Base-by-base conservation (phyloP, 1,139 yeast species). In the Tardiomyces blankii region DNA sequence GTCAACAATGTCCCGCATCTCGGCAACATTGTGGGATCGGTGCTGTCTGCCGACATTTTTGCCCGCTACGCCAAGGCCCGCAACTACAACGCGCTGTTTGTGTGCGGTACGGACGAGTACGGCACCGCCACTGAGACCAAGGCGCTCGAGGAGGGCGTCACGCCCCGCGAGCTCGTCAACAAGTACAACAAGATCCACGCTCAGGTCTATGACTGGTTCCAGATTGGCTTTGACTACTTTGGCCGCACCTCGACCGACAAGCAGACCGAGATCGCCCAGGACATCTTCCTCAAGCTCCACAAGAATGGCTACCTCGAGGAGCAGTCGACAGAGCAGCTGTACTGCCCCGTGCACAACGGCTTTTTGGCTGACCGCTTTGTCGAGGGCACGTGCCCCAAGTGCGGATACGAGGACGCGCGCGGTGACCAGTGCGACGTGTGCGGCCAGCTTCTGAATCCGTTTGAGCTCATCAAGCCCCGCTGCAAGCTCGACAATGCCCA, bases 101-200 rank as follows among this genome's bases (percentile, higher is more conserved):
- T 91, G 49, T 88, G 98, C 68, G 99, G 99, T 68, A 93, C 98
- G 38, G 99, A 91, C 64, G 99, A 91, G 68, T 93, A 91, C 64
- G 99, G 99, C 63, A 91, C 99, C 51, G 99, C 99, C 44, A 91
- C 98, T 23, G 99, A 91, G 67, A 93, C 98, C 35, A 91, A 91
- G 68, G 98, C 98, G 11, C 71, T 91, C 48, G 98, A 91, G 66
- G 97, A 91, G 61, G 81, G 83, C 41, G 82, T 86, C 50, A 75
- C 94, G 4, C 98, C 99, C 43, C 72, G 78, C 57, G 81, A 87
- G 60, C 73, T 91, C 57, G 91, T 97, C 72, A 87, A 84, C 65
- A 91, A 91, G 65, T 91, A 86, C 67, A 83, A 87, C 66, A 74
- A 74, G 50, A 75, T 91, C 54, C 99, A 91, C 66, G 75, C 82